Evolutionary conservation across 768 basidiomycete species (phyloP), one percentile per base, ranked within the genome.

Genomic region (Leccinum uliginosum): DNA sequence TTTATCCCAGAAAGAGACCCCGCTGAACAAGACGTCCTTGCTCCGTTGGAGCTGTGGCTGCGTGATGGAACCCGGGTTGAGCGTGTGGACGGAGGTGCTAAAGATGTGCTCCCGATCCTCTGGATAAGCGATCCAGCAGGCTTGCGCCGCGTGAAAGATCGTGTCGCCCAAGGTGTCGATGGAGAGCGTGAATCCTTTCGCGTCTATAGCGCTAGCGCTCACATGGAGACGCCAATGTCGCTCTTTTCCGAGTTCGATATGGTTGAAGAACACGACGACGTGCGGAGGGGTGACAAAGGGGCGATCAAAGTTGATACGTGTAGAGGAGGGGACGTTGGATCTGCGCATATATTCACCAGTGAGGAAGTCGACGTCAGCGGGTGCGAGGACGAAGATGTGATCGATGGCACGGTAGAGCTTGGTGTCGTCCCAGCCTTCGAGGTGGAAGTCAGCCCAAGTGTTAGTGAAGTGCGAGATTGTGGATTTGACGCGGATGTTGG

Each of bases 91-190:
- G 3, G 64, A 56, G 2, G 52, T 56, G 34, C 58, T 56, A 23
- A 57, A 66, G n/a, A 63, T 63, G 19, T 59, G 54, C n/a, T 53
- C 27, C 27, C 64, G 61, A 27, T 65, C 64, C 17, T 58, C 56
- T 23, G 64, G 64, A 44, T 63, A 60, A 11, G 65, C 64, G n/a
- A 66, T 53, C 64, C 64, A 63, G 11, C 58, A 52, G 6, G 57
- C 61, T 12, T 24, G 15, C 1, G 44, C 60, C 2, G 4, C 6
- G 11, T 54, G 6, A 6, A 65, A 45, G 38, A 54, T 2, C 0
- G 61, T 65, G 19, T 60, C 50, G 3, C 24, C 51, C 61, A 54
- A 59, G 1, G 58, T 63, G 11, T 49, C 59, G 15, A 60, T 57
- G 6, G 50, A 45, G 23, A 63, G 61, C 14, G 55, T 65, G 48